Evolutionary conservation across 2,329 filamentous ascomycete genomes (phyloP), one percentile per base, ranked within the genome.

Genomic region (Huntiella omanensis): DNA sequence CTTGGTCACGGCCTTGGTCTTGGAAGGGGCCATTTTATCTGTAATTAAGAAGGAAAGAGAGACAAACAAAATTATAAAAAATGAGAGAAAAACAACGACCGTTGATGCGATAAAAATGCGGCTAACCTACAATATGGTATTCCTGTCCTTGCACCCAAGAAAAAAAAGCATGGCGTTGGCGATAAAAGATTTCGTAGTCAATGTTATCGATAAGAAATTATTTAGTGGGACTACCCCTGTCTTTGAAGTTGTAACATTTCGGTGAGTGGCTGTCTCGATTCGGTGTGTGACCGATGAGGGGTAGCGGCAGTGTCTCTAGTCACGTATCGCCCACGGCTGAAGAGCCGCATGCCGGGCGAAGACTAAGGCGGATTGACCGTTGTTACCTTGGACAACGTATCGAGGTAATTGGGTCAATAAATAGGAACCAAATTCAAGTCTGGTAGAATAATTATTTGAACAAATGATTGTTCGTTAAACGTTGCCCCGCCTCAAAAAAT

Each of bases 121-220:
- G 22, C 22, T 2, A 36, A 39, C 10, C 11, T n/a, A 22, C 6
- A 45, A 12, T 33, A 16, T 11, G 12, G 35, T 28, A 11, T 37
- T 37, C 12, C 12, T 33, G 19, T 12, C 17, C 22, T 34, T 12
- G 33, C 11, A 33, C 13, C 13, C 7, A 15, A n/a, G 3, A 16
- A 28, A 37, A 28, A 28, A 28, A 28, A 28, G 22, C 22, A 28
- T 15, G 34, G 40, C 40, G 43, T 38, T 49, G 35, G 34, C 44
- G 44, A 49, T 49, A 47, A 49, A 49, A 49, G 48, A 49, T 49
- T 49, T 49, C 48, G 22, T 46, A 46, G 28, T 40, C 11, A 7
- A 13, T 13, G 48, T 46, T 49, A 49, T 46, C 48, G 44, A 49
- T 49, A 49, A 49, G 42, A 43, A 16, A 43, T 28, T 28, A 37